These are phyloP conservation scores for Quercus glauca DNA, from an alignment of 306 rosid genomes.

Conservation along the genomic window DNA sequence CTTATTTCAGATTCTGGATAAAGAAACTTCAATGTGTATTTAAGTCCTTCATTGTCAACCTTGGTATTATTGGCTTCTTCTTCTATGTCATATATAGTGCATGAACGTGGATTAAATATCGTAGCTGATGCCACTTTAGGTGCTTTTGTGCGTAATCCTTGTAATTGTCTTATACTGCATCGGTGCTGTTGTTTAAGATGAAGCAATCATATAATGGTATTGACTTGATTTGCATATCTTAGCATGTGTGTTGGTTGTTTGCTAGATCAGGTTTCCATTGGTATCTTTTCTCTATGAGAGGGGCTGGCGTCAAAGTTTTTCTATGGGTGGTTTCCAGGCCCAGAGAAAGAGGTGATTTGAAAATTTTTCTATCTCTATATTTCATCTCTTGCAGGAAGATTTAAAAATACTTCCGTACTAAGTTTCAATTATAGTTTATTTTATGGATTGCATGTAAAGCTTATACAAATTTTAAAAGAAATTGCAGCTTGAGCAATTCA, in stretches of 20 bases:
- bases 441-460: neutral
- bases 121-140: neutral
- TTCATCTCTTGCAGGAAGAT: neutral
- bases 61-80: neutral
- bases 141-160: neutral
- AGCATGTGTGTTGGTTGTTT: constrained; percentile 21
- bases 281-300: constrained; percentile 86
- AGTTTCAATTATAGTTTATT: neutral
- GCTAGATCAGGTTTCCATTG: constrained; percentile 67
- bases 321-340: constrained; percentile 89
- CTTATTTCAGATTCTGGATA: neutral
- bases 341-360: constrained; percentile 78
- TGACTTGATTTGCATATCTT: constrained; percentile 13
- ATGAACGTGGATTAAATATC: neutral
- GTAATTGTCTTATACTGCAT: neutral
- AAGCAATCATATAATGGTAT: constrained; percentile 5
- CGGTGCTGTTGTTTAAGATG: neutral
- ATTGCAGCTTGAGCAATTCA: neutral
- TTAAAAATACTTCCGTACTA: neutral
- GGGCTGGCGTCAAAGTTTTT: constrained; percentile 93
- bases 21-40: neutral
- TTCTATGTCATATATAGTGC: neutral
- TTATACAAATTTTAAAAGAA: neutral
- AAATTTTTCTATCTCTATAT: neutral
- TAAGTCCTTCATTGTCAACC: neutral